Evolutionary conservation across 176 grass and related monocot species (phyloP).

Genomic region (Avena sativa): DNA sequence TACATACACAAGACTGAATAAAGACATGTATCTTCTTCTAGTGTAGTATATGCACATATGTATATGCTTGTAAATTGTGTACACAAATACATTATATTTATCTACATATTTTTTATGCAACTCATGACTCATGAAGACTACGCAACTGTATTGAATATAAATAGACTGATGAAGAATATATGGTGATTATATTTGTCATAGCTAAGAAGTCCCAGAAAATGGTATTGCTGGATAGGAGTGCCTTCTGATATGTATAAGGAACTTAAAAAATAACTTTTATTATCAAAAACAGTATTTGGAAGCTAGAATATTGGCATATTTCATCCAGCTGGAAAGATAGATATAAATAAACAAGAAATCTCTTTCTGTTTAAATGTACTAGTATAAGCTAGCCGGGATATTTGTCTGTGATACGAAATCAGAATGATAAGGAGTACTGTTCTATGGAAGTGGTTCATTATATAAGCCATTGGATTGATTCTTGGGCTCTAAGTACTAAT

Average conservation of each 20-base stretch:
- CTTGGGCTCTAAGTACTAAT: too few relatives aligned
- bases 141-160: neutral
- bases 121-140: neutral
- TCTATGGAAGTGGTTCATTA: neutral
- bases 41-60: neutral
- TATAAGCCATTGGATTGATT: neutral
- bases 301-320: neutral
- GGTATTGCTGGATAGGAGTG: neutral
- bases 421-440: neutral
- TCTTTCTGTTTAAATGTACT: neutral
- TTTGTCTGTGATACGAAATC: neutral
- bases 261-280: neutral
- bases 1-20: neutral
- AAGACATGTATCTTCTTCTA: neutral
- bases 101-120: neutral
- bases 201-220: neutral
- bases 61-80: conserved; percentile 1
- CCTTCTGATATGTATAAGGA: neutral
- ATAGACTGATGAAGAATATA: neutral
- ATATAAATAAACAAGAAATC: neutral
- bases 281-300: neutral
- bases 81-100: neutral
- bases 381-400: neutral
- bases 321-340: neutral
- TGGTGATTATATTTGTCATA: neutral